Conservation (phyloP, 495 filamentous ascomycete species). For the Penicillium bovifimosum region DNA sequence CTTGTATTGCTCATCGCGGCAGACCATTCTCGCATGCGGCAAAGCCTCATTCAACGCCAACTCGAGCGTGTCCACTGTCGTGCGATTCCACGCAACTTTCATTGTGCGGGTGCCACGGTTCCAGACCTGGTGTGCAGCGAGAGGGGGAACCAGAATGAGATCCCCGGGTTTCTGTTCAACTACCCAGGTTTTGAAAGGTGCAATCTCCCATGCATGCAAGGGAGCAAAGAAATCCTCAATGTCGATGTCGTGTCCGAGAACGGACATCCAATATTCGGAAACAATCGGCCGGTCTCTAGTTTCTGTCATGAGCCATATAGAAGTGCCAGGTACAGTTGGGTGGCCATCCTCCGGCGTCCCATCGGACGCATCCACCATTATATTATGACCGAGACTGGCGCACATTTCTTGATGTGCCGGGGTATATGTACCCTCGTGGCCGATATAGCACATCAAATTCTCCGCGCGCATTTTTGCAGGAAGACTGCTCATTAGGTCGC, state of each 20-base stretch:
- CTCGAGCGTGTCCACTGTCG: slow-evolving; percentile 82
- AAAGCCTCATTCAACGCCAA: slow-evolving; percentile 81
- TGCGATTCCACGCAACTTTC: slow-evolving; percentile 98
- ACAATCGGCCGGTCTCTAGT: slow-evolving; percentile 81
- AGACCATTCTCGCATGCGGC: slow-evolving; percentile 81
- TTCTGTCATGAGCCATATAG: slow-evolving; percentile 98
- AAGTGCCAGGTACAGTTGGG: slow-evolving; percentile 71
- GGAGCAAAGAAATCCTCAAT: slow-evolving; percentile 95
- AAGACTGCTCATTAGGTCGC: slow-evolving; percentile 93
- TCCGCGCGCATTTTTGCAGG: slow-evolving; percentile 79
- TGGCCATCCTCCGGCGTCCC: slow-evolving; percentile 53
- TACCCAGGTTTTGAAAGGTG: slow-evolving; percentile 85
- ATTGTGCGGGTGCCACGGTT: slow-evolving; percentile 91
- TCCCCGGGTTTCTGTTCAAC: slow-evolving; percentile 92
- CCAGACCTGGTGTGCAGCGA: slow-evolving; percentile 98
- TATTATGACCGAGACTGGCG: slow-evolving; percentile 88
- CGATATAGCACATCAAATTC: slow-evolving; percentile 97
- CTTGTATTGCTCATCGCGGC: slow-evolving; percentile 98
- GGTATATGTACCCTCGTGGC: slow-evolving; percentile 95
- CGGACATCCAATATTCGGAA: slow-evolving; percentile 85
- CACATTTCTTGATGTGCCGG: slow-evolving; percentile 98
- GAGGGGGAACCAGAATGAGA: slow-evolving; percentile 89
- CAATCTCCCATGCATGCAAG: slow-evolving; percentile 85
- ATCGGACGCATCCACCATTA: slow-evolving; percentile 88
- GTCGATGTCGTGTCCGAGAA: slow-evolving; percentile 91